A percentile compares a stretch with the other conserved stretches of the same genome.
phyloP scores from a whole-genome alignment of 2,329 filamentous ascomycete species.

The Pleomassaria siparia region DNA sequence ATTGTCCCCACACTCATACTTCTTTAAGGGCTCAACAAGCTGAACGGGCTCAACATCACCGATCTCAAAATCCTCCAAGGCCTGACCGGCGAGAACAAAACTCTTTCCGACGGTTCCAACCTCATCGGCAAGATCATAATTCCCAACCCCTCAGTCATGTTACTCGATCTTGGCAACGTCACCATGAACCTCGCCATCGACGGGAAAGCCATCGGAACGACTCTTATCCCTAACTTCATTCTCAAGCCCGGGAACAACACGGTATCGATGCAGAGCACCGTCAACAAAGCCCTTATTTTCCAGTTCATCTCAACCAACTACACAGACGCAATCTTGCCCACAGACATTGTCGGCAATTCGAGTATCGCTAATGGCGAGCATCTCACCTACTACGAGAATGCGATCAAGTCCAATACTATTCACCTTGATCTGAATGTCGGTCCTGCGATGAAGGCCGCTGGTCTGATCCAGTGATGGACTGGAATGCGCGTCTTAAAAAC shows the following conservation, averaged over 20 bases:
- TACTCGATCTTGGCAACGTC: conserved; percentile 68
- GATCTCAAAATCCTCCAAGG: conserved; percentile 56
- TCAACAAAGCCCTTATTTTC: conserved; percentile 56
- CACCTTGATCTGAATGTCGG: conserved; percentile 53
- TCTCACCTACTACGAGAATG: conserved; percentile 59
- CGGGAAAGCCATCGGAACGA: conserved; percentile 55
- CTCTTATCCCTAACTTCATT: conserved; percentile 60
- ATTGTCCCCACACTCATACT: neutral
- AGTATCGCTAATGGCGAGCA: conserved; percentile 55
- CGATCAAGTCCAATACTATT: conserved; percentile 55
- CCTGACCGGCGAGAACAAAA: conserved; percentile 38
- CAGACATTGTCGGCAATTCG: conserved; percentile 56
- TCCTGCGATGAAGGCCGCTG: conserved; percentile 28
- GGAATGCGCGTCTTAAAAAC: too few relatives aligned
- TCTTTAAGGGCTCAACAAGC: conserved; percentile 57
- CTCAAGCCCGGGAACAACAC: conserved; percentile 61
- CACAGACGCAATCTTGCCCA: conserved; percentile 56
- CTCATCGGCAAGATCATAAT: conserved; percentile 62
- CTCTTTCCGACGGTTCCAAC: conserved; percentile 55
- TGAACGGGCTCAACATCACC: conserved; percentile 56
- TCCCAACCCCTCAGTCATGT: conserved; percentile 65
- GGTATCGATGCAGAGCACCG: conserved; percentile 56
- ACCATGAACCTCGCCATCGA: conserved; percentile 62
- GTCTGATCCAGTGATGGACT: too few relatives aligned
- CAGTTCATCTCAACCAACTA: conserved; percentile 51